phyloP scores from a whole-genome alignment of 768 basidiomycete genomes.

The Strobilomyces echinocephalus region DNA sequence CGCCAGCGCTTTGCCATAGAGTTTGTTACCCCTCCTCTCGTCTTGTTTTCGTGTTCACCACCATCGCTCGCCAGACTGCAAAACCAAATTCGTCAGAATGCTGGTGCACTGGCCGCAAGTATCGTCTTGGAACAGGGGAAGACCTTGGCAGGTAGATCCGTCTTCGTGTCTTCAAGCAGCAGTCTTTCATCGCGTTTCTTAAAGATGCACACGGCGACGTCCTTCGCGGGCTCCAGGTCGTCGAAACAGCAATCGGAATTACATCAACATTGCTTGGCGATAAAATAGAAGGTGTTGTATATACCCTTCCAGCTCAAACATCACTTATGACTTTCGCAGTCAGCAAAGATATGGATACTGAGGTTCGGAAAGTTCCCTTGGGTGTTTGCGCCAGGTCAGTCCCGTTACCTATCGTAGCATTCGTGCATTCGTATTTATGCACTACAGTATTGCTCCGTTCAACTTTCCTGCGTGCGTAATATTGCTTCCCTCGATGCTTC shows the following conservation, averaged over 20 bases:
- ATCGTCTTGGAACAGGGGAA: constrained; percentile 97
- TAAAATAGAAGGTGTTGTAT: constrained; percentile 74
- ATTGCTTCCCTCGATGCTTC: background rate
- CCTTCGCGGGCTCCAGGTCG: constrained; percentile 86
- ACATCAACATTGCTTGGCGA: constrained; percentile 86
- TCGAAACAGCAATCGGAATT: constrained; percentile 74
- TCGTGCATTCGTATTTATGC: background rate
- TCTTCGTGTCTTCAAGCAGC: background rate
- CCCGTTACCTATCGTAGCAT: background rate
- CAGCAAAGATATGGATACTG: constrained; percentile 95
- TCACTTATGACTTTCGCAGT: constrained; percentile 42
- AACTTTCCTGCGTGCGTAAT: constrained; percentile 78
- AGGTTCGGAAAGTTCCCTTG: constrained; percentile 75
- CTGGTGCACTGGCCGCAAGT: constrained; percentile 79
- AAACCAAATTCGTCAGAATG: constrained; percentile 76
- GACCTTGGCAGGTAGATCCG: constrained; percentile 68
- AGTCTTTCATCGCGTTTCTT: background rate
- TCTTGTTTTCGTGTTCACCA: constrained; percentile 3
- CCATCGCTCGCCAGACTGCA: constrained; percentile 60
- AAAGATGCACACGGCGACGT: constrained; percentile 94
- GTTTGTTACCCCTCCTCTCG: constrained; percentile 43
- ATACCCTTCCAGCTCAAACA: background rate
- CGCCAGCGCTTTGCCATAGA: constrained; percentile 87
- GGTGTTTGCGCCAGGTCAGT: constrained; percentile 75
- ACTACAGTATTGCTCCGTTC: constrained; percentile 71